phyloP scores from a whole-genome alignment of 2,329 filamentous ascomycete species.

The Neopestalotiopsis clavispora region DNA sequence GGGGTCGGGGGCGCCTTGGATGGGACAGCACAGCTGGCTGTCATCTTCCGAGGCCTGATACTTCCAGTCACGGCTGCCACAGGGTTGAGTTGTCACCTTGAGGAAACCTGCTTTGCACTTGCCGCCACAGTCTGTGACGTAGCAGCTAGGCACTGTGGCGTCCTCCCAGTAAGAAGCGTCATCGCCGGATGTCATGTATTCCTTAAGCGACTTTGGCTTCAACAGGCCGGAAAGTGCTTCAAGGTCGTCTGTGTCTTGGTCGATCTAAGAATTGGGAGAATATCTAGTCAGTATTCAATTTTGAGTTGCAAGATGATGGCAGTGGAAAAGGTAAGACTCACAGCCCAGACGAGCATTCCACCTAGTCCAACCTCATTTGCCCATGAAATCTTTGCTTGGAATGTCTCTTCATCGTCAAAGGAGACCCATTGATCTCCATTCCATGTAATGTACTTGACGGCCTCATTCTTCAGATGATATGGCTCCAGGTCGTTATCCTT shows the following conservation, averaged over 20 bases:
- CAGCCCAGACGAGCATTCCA: conserved; percentile 39
- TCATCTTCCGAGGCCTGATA: no score
- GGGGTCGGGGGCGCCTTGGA: conserved; percentile 34
- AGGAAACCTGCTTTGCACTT: conserved; percentile 35
- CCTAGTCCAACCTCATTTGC: conserved; percentile 37
- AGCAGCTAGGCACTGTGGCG: conserved; percentile 25
- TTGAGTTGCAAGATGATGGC: no score
- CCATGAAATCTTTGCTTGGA: conserved; percentile 37
- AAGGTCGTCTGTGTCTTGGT: conserved; percentile 31
- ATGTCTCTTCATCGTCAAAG: conserved; percentile 44
- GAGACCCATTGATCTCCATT: conserved; percentile 46
- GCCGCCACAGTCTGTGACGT: conserved; percentile 34
- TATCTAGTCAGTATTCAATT: no score
- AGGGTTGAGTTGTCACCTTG: conserved; percentile 32
- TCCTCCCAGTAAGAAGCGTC: no score
- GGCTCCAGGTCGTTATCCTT: conserved; percentile 25
- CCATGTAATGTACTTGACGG: conserved; percentile 39
- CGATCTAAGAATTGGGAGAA: conserved; percentile 19
- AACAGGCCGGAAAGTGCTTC: conserved; percentile 18
- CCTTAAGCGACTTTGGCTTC: conserved; percentile 13
- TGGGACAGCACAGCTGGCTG: conserved; percentile 35
- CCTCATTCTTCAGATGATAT: conserved; percentile 32
- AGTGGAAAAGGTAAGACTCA: no score
- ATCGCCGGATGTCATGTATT: not conserved
- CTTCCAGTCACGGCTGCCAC: conserved; percentile 22